These are phyloP conservation scores for Combretum micranthum DNA, from an alignment of 345 rosid genomes.

Conservation along the genomic window DNA sequence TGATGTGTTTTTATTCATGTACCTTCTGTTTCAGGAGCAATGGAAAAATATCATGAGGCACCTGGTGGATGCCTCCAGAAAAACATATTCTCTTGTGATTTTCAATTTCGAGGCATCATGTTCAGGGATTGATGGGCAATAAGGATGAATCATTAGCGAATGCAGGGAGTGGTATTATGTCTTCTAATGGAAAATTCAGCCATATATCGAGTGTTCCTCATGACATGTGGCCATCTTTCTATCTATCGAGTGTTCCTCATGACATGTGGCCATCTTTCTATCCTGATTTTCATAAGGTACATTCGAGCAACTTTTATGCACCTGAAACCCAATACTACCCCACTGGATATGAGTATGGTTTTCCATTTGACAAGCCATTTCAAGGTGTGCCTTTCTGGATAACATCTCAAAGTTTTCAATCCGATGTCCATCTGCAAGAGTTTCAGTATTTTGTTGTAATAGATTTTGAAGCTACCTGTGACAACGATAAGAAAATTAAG, in stretches of 20 bases:
- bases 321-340: constrained; percentile 16
- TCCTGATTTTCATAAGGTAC: constrained; percentile 20
- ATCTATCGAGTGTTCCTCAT: constrained; percentile 7
- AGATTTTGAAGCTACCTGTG: constrained; percentile 57
- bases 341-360: constrained; percentile 15
- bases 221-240: constrained; percentile 13
- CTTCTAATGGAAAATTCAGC: constrained; percentile 12
- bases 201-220: constrained; percentile 9
- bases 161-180: constrained; percentile 11
- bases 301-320: constrained; percentile 10
- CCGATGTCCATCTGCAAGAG: constrained; percentile 18
- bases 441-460: constrained; percentile 47
- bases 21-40: constrained; percentile 14
- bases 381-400: constrained; percentile 21
- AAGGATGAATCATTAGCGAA: constrained; percentile 11
- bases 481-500: constrained; percentile 35
- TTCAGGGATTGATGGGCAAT: constrained; percentile 13
- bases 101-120: constrained; percentile 19
- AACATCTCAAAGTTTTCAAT: constrained; percentile 15
- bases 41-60: constrained; percentile 27
- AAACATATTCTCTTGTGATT: constrained; percentile 14
- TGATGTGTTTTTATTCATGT: background rate
- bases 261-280: constrained; percentile 15
- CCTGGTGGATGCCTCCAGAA: constrained; percentile 20
- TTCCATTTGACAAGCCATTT: constrained; percentile 17